These are phyloP conservation scores for Kluyveromyces marxianus DNA, from an alignment of 1,139 yeast species.

Conservation along the genomic window DNA sequence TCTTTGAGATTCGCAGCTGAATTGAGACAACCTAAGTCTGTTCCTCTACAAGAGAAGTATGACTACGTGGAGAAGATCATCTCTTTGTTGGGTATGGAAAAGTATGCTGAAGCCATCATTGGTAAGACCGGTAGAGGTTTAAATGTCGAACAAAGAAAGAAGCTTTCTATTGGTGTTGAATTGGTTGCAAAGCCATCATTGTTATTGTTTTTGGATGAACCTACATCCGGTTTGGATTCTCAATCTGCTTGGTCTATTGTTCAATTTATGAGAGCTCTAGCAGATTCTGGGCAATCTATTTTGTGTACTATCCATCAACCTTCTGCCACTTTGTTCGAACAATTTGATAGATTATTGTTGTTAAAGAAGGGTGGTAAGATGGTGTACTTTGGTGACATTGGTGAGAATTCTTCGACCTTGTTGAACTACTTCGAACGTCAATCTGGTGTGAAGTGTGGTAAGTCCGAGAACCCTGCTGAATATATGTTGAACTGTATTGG, in stretches of 20 bases:
- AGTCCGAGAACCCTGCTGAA: constrained; percentile 57
- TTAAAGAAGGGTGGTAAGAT: constrained; percentile 70
- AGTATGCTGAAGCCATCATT: constrained; percentile 56
- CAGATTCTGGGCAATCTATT: constrained; percentile 57
- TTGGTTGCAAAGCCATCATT: constrained; percentile 64
- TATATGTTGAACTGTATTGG: constrained; percentile 58
- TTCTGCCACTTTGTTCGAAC: constrained; percentile 51
- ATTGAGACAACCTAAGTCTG: constrained; percentile 46
- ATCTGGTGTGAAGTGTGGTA: constrained; percentile 41
- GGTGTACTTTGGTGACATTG: constrained; percentile 63
- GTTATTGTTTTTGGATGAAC: constrained; percentile 74
- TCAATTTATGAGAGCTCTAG: constrained; percentile 47
- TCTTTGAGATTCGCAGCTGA: constrained; percentile 54
- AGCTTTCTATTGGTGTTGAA: constrained; percentile 78
- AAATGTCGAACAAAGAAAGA: constrained; percentile 83
- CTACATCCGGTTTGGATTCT: constrained; percentile 82
- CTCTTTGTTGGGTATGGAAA: constrained; percentile 47
- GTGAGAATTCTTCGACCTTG: constrained; percentile 43
- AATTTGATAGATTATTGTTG: constrained; percentile 60
- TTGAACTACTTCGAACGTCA: constrained; percentile 50
- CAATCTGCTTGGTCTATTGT: constrained; percentile 69
- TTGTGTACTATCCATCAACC: constrained; percentile 85
- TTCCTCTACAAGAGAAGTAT: constrained; percentile 42
- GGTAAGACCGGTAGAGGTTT: constrained; percentile 63
- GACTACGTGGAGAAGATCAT: constrained; percentile 57